These are phyloP conservation scores for Ilyonectria destructans DNA, from an alignment of 2,329 filamentous ascomycete genomes.

Conservation along the genomic window DNA sequence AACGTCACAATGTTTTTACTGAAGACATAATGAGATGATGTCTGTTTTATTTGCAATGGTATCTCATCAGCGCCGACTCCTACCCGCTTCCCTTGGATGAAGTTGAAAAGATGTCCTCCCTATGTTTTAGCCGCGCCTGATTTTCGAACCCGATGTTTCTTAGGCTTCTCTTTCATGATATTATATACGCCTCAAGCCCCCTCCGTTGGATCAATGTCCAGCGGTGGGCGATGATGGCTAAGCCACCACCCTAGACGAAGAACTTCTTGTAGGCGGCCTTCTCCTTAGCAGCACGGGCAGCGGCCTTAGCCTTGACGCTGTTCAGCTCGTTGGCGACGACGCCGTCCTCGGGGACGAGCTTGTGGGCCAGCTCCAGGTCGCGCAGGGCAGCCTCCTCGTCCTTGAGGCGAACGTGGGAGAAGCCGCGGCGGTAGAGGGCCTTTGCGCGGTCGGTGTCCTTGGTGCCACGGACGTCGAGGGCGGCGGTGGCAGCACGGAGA, in stretches of 20 bases:
- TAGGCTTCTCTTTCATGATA: slow-evolving; percentile 31
- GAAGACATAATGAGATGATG: neutral
- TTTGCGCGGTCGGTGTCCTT: slow-evolving; percentile 89
- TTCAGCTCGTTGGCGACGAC: slow-evolving; percentile 83
- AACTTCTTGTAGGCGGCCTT: slow-evolving; percentile 95
- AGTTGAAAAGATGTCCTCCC: slow-evolving; percentile 45
- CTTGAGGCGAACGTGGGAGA: slow-evolving; percentile 83
- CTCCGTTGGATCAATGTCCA: slow-evolving; percentile 8
- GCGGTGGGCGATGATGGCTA: neutral
- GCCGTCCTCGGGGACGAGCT: slow-evolving; percentile 81
- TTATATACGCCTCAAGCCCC: slow-evolving; percentile 25
- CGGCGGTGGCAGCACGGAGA: slow-evolving; percentile 79
- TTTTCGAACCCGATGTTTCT: slow-evolving; percentile 28
- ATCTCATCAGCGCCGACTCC: slow-evolving; percentile 52
- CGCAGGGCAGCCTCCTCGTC: slow-evolving; percentile 87
- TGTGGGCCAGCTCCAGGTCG: slow-evolving; percentile 83
- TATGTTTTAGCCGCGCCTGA: slow-evolving; percentile 30
- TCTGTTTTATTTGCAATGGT: slow-evolving; percentile 48
- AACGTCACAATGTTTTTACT: neutral
- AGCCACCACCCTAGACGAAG: slow-evolving; percentile 69
- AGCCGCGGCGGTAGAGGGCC: slow-evolving; percentile 86
- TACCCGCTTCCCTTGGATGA: slow-evolving; percentile 47
- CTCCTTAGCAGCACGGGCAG: slow-evolving; percentile 86
- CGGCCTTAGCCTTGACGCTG: slow-evolving; percentile 82
- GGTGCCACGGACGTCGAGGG: slow-evolving; percentile 77